phyloP scores from a whole-genome alignment of 345 rosid species.

The Litchi chinensis region DNA sequence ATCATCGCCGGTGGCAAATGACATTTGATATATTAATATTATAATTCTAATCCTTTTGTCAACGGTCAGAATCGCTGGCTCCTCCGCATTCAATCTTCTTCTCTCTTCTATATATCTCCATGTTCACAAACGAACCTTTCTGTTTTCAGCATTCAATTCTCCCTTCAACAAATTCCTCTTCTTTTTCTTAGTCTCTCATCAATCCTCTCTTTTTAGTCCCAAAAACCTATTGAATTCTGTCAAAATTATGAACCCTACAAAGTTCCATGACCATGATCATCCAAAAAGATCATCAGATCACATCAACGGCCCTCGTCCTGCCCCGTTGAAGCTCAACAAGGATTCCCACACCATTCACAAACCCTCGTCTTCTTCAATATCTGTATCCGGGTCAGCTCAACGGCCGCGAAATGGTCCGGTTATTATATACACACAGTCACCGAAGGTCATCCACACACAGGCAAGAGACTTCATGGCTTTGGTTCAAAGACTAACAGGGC shows the following conservation, averaged over 20 bases:
- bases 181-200: constrained; percentile 6
- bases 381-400: constrained; percentile 3
- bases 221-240: not conserved
- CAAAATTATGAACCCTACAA: constrained; percentile 41
- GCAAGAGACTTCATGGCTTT: constrained; percentile 80
- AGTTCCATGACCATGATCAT: constrained; percentile 24
- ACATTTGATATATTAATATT: too few species aligned
- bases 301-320: constrained; percentile 38
- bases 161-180: not conserved
- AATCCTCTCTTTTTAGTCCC: constrained; percentile 2
- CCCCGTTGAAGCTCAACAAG: constrained; percentile 43
- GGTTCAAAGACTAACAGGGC: constrained; percentile 79
- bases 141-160: not conserved
- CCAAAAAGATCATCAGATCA: constrained; percentile 18
- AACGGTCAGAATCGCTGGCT: constrained; percentile 78
- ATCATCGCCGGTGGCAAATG: not conserved
- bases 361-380: constrained; percentile 8
- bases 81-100: constrained; percentile 1
- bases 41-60: constrained; percentile 33
- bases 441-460: constrained; percentile 76
- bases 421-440: constrained; percentile 67
- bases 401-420: constrained; percentile 49
- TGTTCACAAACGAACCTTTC: not conserved
- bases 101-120: not conserved
- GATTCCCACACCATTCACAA: constrained; percentile 53